phyloP scores from a whole-genome alignment of 2,329 filamentous ascomycete species.

The Didymella exigua region DNA sequence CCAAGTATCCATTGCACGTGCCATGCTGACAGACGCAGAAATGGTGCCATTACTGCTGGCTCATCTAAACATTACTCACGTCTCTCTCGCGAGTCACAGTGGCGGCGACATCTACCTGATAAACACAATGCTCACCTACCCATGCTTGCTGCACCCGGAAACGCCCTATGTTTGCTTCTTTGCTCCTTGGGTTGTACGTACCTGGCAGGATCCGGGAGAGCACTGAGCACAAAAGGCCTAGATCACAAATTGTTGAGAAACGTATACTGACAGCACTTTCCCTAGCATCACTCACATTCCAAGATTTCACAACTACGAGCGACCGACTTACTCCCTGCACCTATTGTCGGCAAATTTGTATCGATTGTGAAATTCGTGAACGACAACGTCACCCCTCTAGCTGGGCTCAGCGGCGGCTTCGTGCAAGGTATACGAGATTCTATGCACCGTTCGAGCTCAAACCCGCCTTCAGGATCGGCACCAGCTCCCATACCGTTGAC shows the following conservation, averaged over 20 bases:
- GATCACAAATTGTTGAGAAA: background rate
- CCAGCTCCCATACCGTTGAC: slow-evolving; percentile 23
- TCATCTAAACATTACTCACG: slow-evolving; percentile 36
- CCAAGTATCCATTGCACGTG: background rate
- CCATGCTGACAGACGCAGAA: slow-evolving; percentile 25
- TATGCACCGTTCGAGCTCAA: slow-evolving; percentile 10
- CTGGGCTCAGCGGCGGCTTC: slow-evolving; percentile 27
- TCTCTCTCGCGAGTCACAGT: slow-evolving; percentile 43
- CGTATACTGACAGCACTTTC: background rate
- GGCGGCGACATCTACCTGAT: slow-evolving; percentile 40
- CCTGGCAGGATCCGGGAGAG: background rate
- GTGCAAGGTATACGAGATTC: slow-evolving; percentile 22
- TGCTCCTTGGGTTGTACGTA: slow-evolving; percentile 36
- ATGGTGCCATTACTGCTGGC: slow-evolving; percentile 37
- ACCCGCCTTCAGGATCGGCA: background rate
- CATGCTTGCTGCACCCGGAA: slow-evolving; percentile 33
- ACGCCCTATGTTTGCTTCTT: slow-evolving; percentile 40
- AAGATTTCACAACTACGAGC: slow-evolving; percentile 27
- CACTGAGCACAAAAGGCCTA: background rate
- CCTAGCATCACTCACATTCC: slow-evolving; percentile 33
- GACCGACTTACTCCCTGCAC: slow-evolving; percentile 33
- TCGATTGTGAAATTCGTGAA: slow-evolving; percentile 28
- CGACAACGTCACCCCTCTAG: slow-evolving; percentile 32
- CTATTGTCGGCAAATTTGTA: slow-evolving; percentile 33
- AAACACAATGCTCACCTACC: slow-evolving; percentile 36